Percentiles rank a stretch among this genome's conserved stretches.
Conservation (phyloP, 2,329 filamentous ascomycete genomes). For the Teratosphaeria nubilosa region DNA sequence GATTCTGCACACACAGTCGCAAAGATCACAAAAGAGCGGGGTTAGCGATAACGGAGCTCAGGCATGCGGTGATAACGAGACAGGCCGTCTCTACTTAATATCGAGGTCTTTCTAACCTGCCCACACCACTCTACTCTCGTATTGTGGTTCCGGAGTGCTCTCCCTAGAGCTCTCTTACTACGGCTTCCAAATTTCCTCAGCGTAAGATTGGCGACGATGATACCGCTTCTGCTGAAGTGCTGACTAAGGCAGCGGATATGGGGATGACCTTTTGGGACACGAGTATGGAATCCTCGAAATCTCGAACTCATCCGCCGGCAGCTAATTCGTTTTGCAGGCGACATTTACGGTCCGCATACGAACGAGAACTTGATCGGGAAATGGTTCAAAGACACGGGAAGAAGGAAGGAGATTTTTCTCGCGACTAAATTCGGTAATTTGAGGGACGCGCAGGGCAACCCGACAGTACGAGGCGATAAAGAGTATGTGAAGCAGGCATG, state of each 20-base stretch:
- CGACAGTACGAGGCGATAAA: slow-evolving; percentile 25
- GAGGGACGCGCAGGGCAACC: slow-evolving; percentile 8
- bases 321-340: slow-evolving; percentile 2
- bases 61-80: too few relatives aligned
- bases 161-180: not conserved
- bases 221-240: slow-evolving; percentile 15
- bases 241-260: slow-evolving; percentile 19
- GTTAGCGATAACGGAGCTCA: too few relatives aligned
- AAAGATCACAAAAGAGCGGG: too few relatives aligned
- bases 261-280: slow-evolving; percentile 23
- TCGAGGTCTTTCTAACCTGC: too few relatives aligned
- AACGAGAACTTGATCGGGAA: slow-evolving; percentile 27
- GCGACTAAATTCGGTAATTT: slow-evolving; percentile 29
- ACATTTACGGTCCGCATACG: slow-evolving; percentile 22
- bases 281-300: not conserved
- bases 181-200: slow-evolving; percentile 26
- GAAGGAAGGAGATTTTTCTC: slow-evolving; percentile 32
- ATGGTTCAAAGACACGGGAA: slow-evolving; percentile 31
- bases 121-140: too few relatives aligned
- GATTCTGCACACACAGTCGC: too few relatives aligned
- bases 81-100: too few relatives aligned
- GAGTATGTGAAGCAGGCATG: slow-evolving; percentile 29
- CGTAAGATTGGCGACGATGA: slow-evolving; percentile 31
- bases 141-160: too few relatives aligned
- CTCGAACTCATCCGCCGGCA: not conserved